Conservation (phyloP, 164 flowering plant genomes). For the Dillenia turbinata region DNA sequence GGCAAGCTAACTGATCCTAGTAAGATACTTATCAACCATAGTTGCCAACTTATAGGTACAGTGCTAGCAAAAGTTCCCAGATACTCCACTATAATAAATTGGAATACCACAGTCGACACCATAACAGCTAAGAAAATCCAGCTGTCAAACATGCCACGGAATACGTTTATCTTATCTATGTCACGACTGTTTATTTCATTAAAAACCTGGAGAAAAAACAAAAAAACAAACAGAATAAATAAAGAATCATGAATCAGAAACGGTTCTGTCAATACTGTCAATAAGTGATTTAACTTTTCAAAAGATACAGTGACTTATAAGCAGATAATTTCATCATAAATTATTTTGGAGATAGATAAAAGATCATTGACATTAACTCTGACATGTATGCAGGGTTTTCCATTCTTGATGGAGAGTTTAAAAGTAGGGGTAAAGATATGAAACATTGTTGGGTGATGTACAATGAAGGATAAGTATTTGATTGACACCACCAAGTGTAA, state of each 20-base stretch:
- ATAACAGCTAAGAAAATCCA: constrained; percentile 41
- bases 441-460: no score
- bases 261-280: no score
- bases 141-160: constrained; percentile 47
- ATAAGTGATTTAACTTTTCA: no score
- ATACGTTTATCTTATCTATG: constrained; percentile 49
- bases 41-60: constrained; percentile 35
- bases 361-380: no score
- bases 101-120: constrained; percentile 36
- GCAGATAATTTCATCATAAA: no score
- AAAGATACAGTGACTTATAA: no score
- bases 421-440: no score
- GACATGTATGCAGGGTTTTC: no score
- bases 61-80: constrained; percentile 54
- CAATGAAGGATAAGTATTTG: no score
- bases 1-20: constrained; percentile 54
- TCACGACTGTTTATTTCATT: constrained; percentile 61
- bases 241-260: background rate
- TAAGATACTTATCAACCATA: constrained; percentile 45
- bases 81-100: constrained; percentile 48
- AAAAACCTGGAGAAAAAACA: constrained; percentile 30
- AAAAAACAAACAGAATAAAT: background rate
- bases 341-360: no score
- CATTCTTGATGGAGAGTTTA: no score
- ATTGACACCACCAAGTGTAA: no score